Base-by-base conservation (phyloP, 2,329 filamentous ascomycete species). In the Ascosphaera aggregata region DNA sequence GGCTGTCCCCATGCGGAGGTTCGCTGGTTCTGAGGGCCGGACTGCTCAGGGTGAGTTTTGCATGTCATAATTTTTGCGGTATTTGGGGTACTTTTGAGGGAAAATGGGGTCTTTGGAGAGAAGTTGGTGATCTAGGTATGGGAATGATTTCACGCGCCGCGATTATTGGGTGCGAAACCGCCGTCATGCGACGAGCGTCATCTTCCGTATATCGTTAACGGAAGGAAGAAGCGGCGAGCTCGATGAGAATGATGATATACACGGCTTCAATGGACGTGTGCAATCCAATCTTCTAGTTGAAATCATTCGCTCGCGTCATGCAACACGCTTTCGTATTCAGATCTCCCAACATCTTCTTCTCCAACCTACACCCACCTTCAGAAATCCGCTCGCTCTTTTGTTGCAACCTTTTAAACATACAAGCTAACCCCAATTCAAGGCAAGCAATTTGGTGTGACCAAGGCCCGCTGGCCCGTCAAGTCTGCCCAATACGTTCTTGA, bases 381-480 rank as follows among this genome's bases (percentile, higher is more conserved):
- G 22, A 27, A 27, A 27, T 7, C 22, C 11, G 5, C 22, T 27
- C 22, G n/a, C n/a, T n/a, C n/a, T n/a, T n/a, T n/a, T n/a, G n/a
- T n/a, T n/a, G n/a, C n/a, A n/a, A n/a, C n/a, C n/a, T n/a, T n/a
- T n/a, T n/a, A n/a, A n/a, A n/a, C n/a, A n/a, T n/a, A n/a, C n/a
- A n/a, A n/a, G n/a, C n/a, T 15, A 9, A 31, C 16, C 34, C 38
- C 41, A 36, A 11, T 37, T 51, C 55, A 51, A 95, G 89, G 89
- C 72, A 98, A 98, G 76, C 78, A 85, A 68, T 94, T 89, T 64
- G 91, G 91, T 73, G 89, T 95, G 61, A 74, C 80, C 69, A 84
- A 82, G 65, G 91, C 89, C 60, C 84, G 89, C 71, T 98, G 89
- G 86, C 89, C 89, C 69, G 73, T 84, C 66, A 98, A 98, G 81